A percentile compares a stretch with the other conserved stretches of the same genome.
Evolutionary conservation across 495 filamentous ascomycete genomes (phyloP).

Genomic region (Talaromyces borbonicus): DNA sequence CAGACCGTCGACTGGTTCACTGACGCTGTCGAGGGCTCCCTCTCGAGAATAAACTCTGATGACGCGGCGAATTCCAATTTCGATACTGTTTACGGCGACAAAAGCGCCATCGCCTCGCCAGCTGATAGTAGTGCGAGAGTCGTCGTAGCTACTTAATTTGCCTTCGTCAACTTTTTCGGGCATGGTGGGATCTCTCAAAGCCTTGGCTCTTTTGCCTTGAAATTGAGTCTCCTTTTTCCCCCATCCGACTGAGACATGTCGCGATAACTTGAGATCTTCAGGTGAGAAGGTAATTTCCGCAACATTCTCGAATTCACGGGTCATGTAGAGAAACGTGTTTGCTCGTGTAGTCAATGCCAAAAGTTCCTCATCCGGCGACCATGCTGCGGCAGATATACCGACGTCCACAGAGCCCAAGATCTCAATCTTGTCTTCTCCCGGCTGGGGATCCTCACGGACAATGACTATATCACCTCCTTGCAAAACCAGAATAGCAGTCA

Average conservation of each 20-base stretch:
- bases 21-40: slow-evolving; percentile 80
- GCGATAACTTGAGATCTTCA: slow-evolving; percentile 77
- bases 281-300: slow-evolving; percentile 56
- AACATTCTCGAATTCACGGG: slow-evolving; percentile 76
- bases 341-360: slow-evolving; percentile 71
- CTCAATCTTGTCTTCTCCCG: slow-evolving; percentile 68
- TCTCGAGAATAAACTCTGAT: slow-evolving; percentile 87
- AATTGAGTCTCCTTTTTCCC: slow-evolving; percentile 98
- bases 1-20: slow-evolving; percentile 84
- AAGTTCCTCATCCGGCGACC: slow-evolving; percentile 93
- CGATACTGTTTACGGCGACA: slow-evolving; percentile 73
- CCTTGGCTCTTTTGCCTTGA: slow-evolving; percentile 84
- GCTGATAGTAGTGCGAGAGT: slow-evolving; percentile 59
- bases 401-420: slow-evolving; percentile 90
- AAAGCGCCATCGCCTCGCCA: slow-evolving; percentile 95
- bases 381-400: slow-evolving; percentile 79
- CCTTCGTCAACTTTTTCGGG: slow-evolving; percentile 90
- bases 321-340: slow-evolving; percentile 84
- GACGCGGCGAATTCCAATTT: slow-evolving; percentile 55
- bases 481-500: slow-evolving; percentile 70
- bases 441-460: slow-evolving; percentile 66
- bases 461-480: slow-evolving; percentile 83
- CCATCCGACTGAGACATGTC: slow-evolving; percentile 97
- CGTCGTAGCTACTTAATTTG: slow-evolving; percentile 58
- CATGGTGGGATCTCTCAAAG: slow-evolving; percentile 84